Evolutionary conservation across 345 rosid genomes (phyloP).

Genomic region (Eucalyptus albens): DNA sequence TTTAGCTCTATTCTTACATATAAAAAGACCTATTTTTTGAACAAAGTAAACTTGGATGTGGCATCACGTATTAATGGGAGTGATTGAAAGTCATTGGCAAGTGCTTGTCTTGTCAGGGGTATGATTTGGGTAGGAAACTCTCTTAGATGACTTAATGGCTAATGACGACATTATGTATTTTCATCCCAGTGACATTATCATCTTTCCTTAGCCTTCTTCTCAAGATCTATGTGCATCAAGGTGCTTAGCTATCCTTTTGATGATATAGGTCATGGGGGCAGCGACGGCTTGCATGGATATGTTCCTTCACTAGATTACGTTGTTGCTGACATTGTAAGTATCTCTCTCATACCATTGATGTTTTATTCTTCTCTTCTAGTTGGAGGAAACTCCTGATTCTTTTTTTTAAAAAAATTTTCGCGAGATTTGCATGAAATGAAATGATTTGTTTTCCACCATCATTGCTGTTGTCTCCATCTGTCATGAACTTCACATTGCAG

Average conservation of each 20-base stretch:
- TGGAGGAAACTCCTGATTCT: neutral
- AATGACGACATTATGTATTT: neutral
- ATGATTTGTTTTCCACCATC: neutral
- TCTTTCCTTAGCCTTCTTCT: neutral
- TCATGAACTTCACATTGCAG: neutral
- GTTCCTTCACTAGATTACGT: slow-evolving; percentile 97
- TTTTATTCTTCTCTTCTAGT: neutral
- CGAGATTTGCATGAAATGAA: neutral
- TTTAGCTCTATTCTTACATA: neutral
- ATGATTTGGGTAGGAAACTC: neutral
- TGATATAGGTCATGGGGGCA: slow-evolving; percentile 87
- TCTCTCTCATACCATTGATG: neutral
- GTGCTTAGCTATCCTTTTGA: neutral
- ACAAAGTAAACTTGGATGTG: neutral
- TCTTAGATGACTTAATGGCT: neutral
- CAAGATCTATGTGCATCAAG: neutral
- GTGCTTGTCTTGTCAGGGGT: neutral
- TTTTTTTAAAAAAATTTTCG: too few species aligned
- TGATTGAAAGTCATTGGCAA: neutral
- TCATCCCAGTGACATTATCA: neutral
- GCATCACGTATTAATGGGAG: neutral
- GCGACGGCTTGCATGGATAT: slow-evolving; percentile 98
- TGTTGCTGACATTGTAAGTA: slow-evolving; percentile 78
- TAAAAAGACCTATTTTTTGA: neutral
- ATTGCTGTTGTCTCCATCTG: neutral